These are phyloP conservation scores for Metschnikowia similis DNA, from an alignment of 805 yeast species.

Conservation along the genomic window DNA sequence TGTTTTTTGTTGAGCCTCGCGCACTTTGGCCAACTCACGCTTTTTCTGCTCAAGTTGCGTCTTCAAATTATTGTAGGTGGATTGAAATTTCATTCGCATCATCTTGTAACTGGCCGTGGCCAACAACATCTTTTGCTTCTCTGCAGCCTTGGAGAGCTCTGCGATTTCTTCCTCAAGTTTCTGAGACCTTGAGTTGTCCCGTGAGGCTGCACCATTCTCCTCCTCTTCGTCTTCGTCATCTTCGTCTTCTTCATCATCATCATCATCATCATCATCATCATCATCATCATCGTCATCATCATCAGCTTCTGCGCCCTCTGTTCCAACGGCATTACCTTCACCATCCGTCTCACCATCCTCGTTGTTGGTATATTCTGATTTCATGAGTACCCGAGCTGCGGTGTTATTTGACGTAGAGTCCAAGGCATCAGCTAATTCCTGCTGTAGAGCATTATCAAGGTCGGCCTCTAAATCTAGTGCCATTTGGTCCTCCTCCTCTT, in stretches of 20 bases:
- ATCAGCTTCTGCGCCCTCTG: slow-evolving; percentile 18
- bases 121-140: slow-evolving; percentile 67
- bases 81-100: slow-evolving; percentile 80
- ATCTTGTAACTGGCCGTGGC: slow-evolving; percentile 76
- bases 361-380: slow-evolving; percentile 14
- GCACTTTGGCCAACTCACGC: slow-evolving; percentile 17
- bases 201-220: slow-evolving; percentile 50
- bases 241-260: slow-evolving; percentile 49
- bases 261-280: slow-evolving; percentile 35
- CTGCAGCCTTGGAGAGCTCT: slow-evolving; percentile 75
- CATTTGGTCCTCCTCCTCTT: slow-evolving; percentile 30
- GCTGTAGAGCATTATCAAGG: slow-evolving; percentile 44
- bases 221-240: slow-evolving; percentile 47
- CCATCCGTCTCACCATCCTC: slow-evolving; percentile 8
- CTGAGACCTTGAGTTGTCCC: slow-evolving; percentile 49
- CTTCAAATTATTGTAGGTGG: slow-evolving; percentile 71
- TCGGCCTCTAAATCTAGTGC: slow-evolving; percentile 29
- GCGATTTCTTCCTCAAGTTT: slow-evolving; percentile 78
- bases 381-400: slow-evolving; percentile 19
- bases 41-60: slow-evolving; percentile 75
- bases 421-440: slow-evolving; percentile 55
- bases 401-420: slow-evolving; percentile 28
- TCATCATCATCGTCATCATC: slow-evolving; percentile 43
- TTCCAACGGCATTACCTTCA: slow-evolving; percentile 3
- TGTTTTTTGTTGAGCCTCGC: slow-evolving; percentile 15